A percentile compares a stretch with the other conserved stretches of the same genome.
phyloP scores from a whole-genome alignment of 108 stramenopile species.

The Cyclostephanos tholiformis region DNA sequence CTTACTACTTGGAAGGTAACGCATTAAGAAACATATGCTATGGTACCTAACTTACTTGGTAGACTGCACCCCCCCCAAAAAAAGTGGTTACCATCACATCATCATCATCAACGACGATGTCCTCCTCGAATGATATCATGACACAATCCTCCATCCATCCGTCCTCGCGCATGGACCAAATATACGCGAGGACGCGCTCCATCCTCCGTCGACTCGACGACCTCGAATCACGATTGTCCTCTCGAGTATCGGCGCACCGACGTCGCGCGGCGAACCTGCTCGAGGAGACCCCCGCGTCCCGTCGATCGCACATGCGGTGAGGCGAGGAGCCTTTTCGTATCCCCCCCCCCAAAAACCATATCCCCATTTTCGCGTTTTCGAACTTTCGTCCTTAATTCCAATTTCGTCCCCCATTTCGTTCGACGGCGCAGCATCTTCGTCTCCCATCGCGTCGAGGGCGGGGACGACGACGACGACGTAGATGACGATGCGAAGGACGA shows the following conservation, averaged over 20 bases:
- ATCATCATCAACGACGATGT: background rate
- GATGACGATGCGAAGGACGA: constrained; percentile 14
- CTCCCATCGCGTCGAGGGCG: constrained; percentile 54
- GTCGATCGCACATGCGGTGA: constrained; percentile 55
- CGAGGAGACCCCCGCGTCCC: constrained; percentile 53
- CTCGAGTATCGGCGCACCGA: constrained; percentile 56
- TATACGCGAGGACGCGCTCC: constrained; percentile 23
- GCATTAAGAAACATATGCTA: too few relatives aligned
- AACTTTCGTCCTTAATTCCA: too few relatives aligned
- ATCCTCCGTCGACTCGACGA: constrained; percentile 55
- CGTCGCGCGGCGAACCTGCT: constrained; percentile 59
- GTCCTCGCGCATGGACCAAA: constrained; percentile 20
- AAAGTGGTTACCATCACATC: too few relatives aligned
- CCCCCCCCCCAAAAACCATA: background rate
- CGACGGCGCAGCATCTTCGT: constrained; percentile 52
- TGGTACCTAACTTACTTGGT: too few relatives aligned
- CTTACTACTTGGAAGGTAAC: too few relatives aligned
- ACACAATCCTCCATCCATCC: background rate
- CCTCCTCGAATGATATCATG: background rate
- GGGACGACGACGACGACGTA: constrained; percentile 1
- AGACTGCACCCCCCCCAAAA: too few relatives aligned
- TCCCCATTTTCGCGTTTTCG: background rate
- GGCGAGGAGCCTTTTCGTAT: constrained; percentile 10
- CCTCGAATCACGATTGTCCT: constrained; percentile 65
- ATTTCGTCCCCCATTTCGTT: too few relatives aligned